Percentiles rank a stretch among this genome's conserved stretches.
Evolutionary conservation across 345 rosid genomes (phyloP).

Genomic region (Carallia brachiata): DNA sequence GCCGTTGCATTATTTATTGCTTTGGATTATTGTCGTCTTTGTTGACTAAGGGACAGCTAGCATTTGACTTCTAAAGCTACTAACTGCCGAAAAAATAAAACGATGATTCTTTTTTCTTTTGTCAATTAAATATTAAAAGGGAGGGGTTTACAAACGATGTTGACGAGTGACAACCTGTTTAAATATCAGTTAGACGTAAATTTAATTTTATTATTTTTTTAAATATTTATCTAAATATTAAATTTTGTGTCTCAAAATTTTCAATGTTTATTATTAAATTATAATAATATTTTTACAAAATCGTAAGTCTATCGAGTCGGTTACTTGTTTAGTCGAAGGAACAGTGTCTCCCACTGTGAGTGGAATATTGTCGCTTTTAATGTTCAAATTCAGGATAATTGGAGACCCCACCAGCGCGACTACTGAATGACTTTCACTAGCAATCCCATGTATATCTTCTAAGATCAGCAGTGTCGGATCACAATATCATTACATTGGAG

Average conservation of each 20-base stretch:
- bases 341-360: neutral
- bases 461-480: neutral
- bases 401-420: neutral
- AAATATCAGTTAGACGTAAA: too few relatives aligned
- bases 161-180: too few relatives aligned
- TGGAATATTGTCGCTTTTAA: neutral
- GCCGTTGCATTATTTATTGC: neutral
- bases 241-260: too few relatives aligned
- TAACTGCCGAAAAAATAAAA: neutral
- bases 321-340: neutral
- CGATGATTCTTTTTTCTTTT: too few relatives aligned
- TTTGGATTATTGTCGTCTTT: neutral
- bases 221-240: too few relatives aligned
- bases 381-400: neutral
- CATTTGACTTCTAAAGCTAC: neutral
- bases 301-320: neutral
- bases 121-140: too few relatives aligned
- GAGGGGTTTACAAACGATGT: too few relatives aligned
- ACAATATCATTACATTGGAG: neutral
- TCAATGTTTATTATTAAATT: too few relatives aligned
- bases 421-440: neutral
- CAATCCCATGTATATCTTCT: neutral
- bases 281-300: neutral
- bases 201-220: too few relatives aligned
- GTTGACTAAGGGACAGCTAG: neutral